phyloP scores from a whole-genome alignment of 1,139 yeast genomes.

The Geotrichum europaeum region DNA sequence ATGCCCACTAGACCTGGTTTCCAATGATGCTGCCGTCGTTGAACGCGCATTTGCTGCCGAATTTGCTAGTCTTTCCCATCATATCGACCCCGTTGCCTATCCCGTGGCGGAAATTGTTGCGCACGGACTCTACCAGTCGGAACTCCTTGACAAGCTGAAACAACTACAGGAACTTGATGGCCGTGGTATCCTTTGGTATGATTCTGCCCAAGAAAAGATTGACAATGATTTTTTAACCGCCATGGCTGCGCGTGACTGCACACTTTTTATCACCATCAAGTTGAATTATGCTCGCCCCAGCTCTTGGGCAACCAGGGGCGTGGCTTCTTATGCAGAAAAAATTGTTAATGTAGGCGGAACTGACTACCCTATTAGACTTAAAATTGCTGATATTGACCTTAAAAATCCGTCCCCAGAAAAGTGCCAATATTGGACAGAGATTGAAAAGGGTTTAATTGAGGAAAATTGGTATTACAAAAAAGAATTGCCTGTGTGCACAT shows the following conservation, averaged over 20 bases:
- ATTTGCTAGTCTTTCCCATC: conserved; percentile 6
- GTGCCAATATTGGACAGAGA: conserved; percentile 31
- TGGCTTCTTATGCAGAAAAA: conserved; percentile 1
- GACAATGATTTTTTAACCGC: conserved; percentile 30
- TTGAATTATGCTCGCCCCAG: neutral
- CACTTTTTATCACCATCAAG: conserved; percentile 27
- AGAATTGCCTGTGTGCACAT: conserved; percentile 11
- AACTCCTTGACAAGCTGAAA: conserved; percentile 24
- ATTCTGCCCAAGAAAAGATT: conserved; percentile 16
- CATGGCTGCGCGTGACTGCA: conserved; percentile 39
- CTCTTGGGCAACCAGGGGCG: neutral
- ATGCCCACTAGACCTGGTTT: conserved; percentile 37
- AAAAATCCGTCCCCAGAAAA: conserved; percentile 27
- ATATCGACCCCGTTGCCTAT: conserved; percentile 5
- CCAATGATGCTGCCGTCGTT: conserved; percentile 17
- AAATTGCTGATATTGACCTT: conserved; percentile 37
- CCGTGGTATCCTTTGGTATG: conserved; percentile 25
- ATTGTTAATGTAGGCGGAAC: conserved; percentile 2
- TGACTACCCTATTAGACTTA: conserved; percentile 18
- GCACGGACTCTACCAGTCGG: conserved; percentile 4
- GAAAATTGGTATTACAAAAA: conserved; percentile 18
- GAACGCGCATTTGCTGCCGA: conserved; percentile 17
- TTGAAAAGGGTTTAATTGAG: conserved; percentile 27
- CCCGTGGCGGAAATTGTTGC: conserved; percentile 16
- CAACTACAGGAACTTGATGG: conserved; percentile 27